Evolutionary conservation across 768 basidiomycete genomes (phyloP).

Genomic region (Leccinellum rugosiceps): DNA sequence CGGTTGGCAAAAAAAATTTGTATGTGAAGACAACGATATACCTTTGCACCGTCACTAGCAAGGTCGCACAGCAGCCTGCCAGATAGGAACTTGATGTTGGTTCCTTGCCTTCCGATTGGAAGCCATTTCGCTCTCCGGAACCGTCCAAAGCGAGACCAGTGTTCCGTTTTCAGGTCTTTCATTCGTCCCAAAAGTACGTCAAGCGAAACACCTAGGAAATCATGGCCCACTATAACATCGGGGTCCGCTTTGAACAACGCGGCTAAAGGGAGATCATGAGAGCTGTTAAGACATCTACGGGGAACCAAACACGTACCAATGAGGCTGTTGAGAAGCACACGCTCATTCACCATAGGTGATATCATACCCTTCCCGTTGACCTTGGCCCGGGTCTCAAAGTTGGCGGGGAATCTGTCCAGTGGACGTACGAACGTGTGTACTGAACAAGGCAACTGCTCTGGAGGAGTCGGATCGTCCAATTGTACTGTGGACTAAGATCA

Average conservation of each 20-base stretch:
- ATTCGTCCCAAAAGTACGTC: slow-evolving; percentile 91
- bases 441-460: slow-evolving; percentile 77
- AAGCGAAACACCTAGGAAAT: slow-evolving; percentile 85
- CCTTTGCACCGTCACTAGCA: slow-evolving; percentile 92
- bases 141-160: slow-evolving; percentile 92
- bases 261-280: slow-evolving; percentile 37
- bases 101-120: slow-evolving; percentile 73
- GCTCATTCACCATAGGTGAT: slow-evolving; percentile 74
- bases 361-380: slow-evolving; percentile 65
- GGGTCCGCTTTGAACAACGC: slow-evolving; percentile 85
- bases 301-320: slow-evolving; percentile 50
- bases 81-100: slow-evolving; percentile 77
- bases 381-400: slow-evolving; percentile 72
- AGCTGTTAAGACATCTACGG: neutral
- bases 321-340: slow-evolving; percentile 78
- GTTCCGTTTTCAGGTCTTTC: slow-evolving; percentile 85
- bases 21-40: slow-evolving; percentile 25
- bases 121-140: slow-evolving; percentile 86
- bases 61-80: slow-evolving; percentile 91
- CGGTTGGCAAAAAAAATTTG: neutral
- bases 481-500: slow-evolving; percentile 48
- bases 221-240: slow-evolving; percentile 92
- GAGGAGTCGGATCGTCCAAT: slow-evolving; percentile 90
- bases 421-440: slow-evolving; percentile 90
- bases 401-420: slow-evolving; percentile 79